Base-by-base conservation (phyloP, 495 filamentous ascomycete species). In the Massariosphaeria phaeospora region DNA sequence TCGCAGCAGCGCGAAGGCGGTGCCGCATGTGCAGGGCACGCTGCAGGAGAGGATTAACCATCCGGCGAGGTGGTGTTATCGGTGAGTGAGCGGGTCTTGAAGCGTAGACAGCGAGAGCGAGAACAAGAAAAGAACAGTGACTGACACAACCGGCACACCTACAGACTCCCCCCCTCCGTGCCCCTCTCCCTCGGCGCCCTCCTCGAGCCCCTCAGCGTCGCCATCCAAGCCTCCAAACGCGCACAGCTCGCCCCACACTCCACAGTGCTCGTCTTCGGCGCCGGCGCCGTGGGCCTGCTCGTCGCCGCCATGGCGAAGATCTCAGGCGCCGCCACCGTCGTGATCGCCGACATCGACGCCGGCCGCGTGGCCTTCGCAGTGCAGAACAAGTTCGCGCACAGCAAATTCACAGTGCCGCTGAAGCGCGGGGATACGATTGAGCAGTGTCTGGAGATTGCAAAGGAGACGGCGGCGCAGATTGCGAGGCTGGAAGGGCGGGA, bases 21-120 rank as follows among this genome's bases (percentile, higher is more conserved):
- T 83, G 68, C 86, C 87, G 2, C 88, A 94, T 61, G 76, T 81
- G 18, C 88, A 94, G 71, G 88, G 89, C 13, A 94, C 88, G 11
- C 73, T 95, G 41, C 88, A 91, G 74, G 83, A 85, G 52, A 75
- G 77, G 50, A 82, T 91, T 31, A 86, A 85, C 64, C 87, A 90
- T 65, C 86, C 87, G 0, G 85, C 82, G 7, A 70, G 65, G 43
- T 86, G 80, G 76, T 81, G 76, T 62, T 78, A 85, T 57, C 79
- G 78, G 81, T 83, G 68, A 61, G 75, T 34, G 3, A 12, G 3
- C 49, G 21, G 18, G 17, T 6, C 9, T 23, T 3, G 24, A 45
- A 45, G 7, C 1, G 11, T 34, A n/a, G n/a, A n/a, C n/a, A n/a
- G n/a, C n/a, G n/a, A n/a, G n/a, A n/a, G n/a, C n/a, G n/a, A n/a